Conservation (phyloP, 1,284 basidiomycete species). For the Trametes sp. region DNA sequence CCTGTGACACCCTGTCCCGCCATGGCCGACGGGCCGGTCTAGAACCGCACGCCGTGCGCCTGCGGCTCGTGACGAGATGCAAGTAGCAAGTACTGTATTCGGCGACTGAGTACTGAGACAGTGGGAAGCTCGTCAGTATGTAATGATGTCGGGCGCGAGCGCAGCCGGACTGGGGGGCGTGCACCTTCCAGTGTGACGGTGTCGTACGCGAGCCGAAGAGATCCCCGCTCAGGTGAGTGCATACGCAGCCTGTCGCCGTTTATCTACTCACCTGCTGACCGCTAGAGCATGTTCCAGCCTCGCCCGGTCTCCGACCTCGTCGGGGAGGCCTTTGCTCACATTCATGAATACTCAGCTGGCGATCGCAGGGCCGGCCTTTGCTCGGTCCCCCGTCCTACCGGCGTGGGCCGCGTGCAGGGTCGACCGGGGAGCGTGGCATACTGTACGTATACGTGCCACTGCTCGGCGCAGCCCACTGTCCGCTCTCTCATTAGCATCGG, state of each 20-base stretch:
- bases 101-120: too few relatives aligned
- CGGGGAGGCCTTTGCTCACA: neutral
- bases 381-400: neutral
- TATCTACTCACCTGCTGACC: neutral
- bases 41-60: neutral
- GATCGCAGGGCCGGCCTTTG: neutral
- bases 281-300: neutral
- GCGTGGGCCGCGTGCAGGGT: neutral
- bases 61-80: too few relatives aligned
- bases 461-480: neutral
- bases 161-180: neutral
- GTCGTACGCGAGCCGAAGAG: neutral
- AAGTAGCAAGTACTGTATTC: too few relatives aligned
- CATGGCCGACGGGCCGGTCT: neutral
- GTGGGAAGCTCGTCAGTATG: too few relatives aligned
- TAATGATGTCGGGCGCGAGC: neutral
- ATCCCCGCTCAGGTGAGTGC: neutral
- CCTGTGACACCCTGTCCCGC: neutral
- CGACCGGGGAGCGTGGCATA: neutral
- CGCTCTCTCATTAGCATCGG: too few relatives aligned
- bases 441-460: neutral
- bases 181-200: neutral
- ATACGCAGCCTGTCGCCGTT: neutral
- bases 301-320: neutral
- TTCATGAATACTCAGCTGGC: neutral